Base-by-base conservation (phyloP, 169 alveolate genomes). In the Eimeria falciformis region DNA sequence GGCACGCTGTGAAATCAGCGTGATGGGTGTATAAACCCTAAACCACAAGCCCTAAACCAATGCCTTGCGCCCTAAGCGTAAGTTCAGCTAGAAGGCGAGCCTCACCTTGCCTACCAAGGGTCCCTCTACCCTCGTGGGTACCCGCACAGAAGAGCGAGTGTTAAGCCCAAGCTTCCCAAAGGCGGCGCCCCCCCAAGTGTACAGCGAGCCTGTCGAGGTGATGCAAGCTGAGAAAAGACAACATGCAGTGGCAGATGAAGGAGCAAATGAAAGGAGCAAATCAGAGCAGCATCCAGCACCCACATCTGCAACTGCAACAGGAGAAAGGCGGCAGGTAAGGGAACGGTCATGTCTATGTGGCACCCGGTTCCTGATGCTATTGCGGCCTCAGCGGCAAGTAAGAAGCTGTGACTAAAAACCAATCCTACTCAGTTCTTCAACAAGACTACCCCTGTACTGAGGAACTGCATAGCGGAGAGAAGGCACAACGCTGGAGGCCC, bases 181-280 rank as follows among this genome's bases (percentile, higher is more conserved):
- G 17, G 96, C 96, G 2, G 95, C 94, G 27, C 96, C 96, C 5
- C 96, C 96, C 87, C 91, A 94, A 62, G 89, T 86, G 92, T 94
- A 94, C 5, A 94, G 90, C 25, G 66, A 56, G 14, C 96, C 96
- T 29, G 53, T 68, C 29, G 62, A 53, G 12, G 92, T 66, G 40
- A 86, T 56, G 40, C 92, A 86, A 9, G 87, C 92, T 86, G 71
- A 29, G 29, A 5, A 47, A 7, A 33, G 40, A 33, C 40, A 33
- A 14, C 69, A 21, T n/a, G 18, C 27, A 58, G 33, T 23, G 27
- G 27, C 21, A 0, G 40, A 12, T 43, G 40, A 33, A 33, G 2
- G 40, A 33, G 40, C 40, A 33, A 33, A 33, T 33, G 0, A 0
- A 2, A 46, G 23, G 27, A 55, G 46, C 73, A 18, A 43, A 11